Evolutionary conservation across 2,329 filamentous ascomycete species (phyloP).

Genomic region (Trichoderma aggressivum): DNA sequence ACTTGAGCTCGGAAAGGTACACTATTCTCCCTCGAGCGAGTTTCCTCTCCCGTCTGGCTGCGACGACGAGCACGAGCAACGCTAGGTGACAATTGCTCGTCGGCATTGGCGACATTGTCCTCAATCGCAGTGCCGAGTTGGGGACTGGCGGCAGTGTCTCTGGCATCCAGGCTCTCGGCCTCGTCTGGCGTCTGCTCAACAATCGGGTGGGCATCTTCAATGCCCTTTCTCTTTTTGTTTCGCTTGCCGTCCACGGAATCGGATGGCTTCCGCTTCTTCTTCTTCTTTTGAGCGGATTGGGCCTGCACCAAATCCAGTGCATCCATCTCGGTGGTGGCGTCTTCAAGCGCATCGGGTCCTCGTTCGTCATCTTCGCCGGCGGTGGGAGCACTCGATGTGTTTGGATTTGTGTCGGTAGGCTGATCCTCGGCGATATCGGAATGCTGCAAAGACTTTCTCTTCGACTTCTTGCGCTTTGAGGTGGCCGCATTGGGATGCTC

Average conservation of each 20-base stretch:
- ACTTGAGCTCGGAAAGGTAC: constrained; percentile 18
- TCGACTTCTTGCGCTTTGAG: constrained; percentile 29
- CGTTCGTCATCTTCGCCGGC: background rate
- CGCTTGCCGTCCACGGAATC: constrained; percentile 31
- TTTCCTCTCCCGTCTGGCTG: constrained; percentile 28
- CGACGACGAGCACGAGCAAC: constrained; percentile 27
- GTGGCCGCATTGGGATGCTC: constrained; percentile 24
- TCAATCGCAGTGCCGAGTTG: constrained; percentile 22
- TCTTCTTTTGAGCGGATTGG: constrained; percentile 28
- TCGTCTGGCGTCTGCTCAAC: constrained; percentile 22
- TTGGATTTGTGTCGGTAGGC: background rate
- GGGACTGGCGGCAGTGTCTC: background rate
- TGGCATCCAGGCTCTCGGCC: constrained; percentile 9
- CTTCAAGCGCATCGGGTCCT: background rate
- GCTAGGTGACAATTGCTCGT: constrained; percentile 29
- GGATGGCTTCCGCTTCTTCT: constrained; percentile 35
- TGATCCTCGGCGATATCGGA: constrained; percentile 17
- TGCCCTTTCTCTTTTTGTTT: constrained; percentile 34
- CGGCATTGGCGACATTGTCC: constrained; percentile 22
- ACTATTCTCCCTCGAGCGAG: constrained; percentile 29
- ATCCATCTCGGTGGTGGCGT: constrained; percentile 15
- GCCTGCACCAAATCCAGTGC: constrained; percentile 22
- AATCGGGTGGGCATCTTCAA: constrained; percentile 23
- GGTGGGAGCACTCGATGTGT: background rate
- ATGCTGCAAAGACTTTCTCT: constrained; percentile 23